These are phyloP conservation scores for Botrytis elliptica DNA, from an alignment of 2,329 filamentous ascomycete genomes.

Conservation along the genomic window DNA sequence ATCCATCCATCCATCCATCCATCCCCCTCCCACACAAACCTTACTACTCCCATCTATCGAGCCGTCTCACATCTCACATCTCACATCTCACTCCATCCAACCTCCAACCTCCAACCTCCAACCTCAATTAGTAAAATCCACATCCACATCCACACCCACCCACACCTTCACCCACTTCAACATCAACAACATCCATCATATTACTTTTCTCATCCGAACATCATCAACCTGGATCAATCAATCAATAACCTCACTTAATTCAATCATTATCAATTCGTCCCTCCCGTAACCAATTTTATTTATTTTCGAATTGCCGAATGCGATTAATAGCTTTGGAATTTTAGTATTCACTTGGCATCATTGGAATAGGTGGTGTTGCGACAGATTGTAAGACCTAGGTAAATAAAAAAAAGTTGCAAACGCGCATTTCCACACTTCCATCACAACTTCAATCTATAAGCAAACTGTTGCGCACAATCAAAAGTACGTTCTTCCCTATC, in stretches of 20 bases:
- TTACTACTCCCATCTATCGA: background rate
- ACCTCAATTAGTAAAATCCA: background rate
- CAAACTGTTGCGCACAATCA: slow-evolving; percentile 1
- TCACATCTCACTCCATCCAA: background rate
- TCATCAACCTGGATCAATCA: background rate
- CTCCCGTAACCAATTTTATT: background rate
- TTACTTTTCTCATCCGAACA: background rate
- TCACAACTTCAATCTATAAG: background rate
- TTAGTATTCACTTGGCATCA: slow-evolving; percentile 1
- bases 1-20: background rate
- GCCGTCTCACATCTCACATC: background rate
- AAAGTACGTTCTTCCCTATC: background rate
- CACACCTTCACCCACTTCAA: background rate
- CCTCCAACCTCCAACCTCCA: background rate
- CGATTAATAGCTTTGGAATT: slow-evolving; percentile 9
- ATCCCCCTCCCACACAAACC: background rate
- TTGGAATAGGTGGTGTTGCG: slow-evolving; percentile 17
- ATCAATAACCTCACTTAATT: background rate
- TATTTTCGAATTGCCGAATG: slow-evolving; percentile 9
- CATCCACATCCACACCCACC: background rate
- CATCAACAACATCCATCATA: background rate
- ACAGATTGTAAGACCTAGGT: background rate
- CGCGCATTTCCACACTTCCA: slow-evolving; percentile 7
- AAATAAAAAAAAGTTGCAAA: slow-evolving; percentile 1
- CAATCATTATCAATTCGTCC: background rate